Evolutionary conservation across 2,329 filamentous ascomycete species (phyloP).

Genomic region (Sarocladium kiliense): DNA sequence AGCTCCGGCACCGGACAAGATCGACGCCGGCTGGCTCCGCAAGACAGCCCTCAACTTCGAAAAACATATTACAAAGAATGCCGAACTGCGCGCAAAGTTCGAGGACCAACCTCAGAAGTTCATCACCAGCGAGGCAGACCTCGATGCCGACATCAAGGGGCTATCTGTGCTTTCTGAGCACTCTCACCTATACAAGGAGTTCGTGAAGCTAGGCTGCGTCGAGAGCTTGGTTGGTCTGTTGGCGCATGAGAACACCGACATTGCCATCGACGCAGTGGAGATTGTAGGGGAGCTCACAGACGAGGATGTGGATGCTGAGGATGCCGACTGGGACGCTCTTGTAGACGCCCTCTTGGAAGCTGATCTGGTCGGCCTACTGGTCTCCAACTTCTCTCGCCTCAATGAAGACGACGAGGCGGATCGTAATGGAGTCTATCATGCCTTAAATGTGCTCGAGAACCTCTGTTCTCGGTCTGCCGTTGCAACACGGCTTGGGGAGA

Average conservation of each 20-base stretch:
- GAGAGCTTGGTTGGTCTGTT: slow-evolving; percentile 73
- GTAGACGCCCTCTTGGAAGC: slow-evolving; percentile 63
- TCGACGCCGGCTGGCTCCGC: slow-evolving; percentile 79
- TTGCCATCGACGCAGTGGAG: slow-evolving; percentile 86
- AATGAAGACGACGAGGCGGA: slow-evolving; percentile 71
- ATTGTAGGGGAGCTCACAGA: slow-evolving; percentile 88
- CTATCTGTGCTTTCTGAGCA: slow-evolving; percentile 86
- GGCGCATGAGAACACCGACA: slow-evolving; percentile 94
- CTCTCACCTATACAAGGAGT: slow-evolving; percentile 74
- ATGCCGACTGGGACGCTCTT: slow-evolving; percentile 66
- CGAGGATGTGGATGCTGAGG: slow-evolving; percentile 79
- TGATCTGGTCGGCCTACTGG: slow-evolving; percentile 68
- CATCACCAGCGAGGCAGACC: slow-evolving; percentile 78
- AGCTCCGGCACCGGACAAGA: slow-evolving; percentile 56
- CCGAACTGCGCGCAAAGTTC: slow-evolving; percentile 80
- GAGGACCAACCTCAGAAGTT: slow-evolving; percentile 78
- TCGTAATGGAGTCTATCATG: slow-evolving; percentile 80
- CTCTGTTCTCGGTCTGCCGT: slow-evolving; percentile 66
- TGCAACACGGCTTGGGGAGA: slow-evolving; percentile 66
- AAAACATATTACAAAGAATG: slow-evolving; percentile 85
- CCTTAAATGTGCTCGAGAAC: slow-evolving; percentile 78
- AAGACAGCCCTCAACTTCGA: slow-evolving; percentile 80
- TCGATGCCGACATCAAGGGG: slow-evolving; percentile 82
- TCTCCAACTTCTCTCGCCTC: slow-evolving; percentile 73
- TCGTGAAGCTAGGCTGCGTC: slow-evolving; percentile 68